Base-by-base conservation (phyloP, 2,329 filamentous ascomycete genomes). In the Drechslerella coelobrocha region DNA sequence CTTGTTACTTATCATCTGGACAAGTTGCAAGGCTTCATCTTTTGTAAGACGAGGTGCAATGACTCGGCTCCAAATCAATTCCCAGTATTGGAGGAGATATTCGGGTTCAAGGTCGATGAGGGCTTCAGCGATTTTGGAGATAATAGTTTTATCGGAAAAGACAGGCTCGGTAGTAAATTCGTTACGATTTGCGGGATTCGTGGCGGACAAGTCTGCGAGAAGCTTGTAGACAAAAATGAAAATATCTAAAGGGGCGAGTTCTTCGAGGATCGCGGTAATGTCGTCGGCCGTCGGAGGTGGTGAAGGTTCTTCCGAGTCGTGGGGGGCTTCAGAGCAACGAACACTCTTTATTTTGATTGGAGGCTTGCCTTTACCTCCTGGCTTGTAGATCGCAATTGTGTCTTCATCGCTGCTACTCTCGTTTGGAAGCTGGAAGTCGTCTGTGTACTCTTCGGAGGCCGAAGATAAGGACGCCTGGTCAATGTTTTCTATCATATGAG, bases 201-300 rank as follows among this genome's bases (percentile, higher is more conserved):
- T 43, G 19, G 41, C 17, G 1, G 56, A 41, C 14, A 61, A 29
- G 17, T 55, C 50, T 5, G 37, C 45, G 39, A 56, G 14, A 9
- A 61, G 23, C 29, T 55, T 52, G 21, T 47, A 61, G 37, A 68
- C 54, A 26, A 68, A 68, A 17, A 24, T 48, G 41, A 60, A 50
- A 23, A 68, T 26, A 19, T 55, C 41, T 4, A 61, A 56, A 6
- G 50, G 14, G 12, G 52, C 34, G 7, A 68, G 39, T n/a, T 26
- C n/a, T 8, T 24, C 19, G 5, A 12, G 53, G 34, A 2, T 19
- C 31, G 14, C 19, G 2, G 2, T 34, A 41, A 24, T 47, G 12
- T 12, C n/a, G n/a, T n/a, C n/a, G n/a, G n/a, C n/a, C n/a, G n/a
- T n/a, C n/a, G n/a, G n/a, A n/a, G n/a, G n/a, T n/a, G n/a, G n/a